phyloP scores from a whole-genome alignment of 805 yeast species.

The Barnettozyma californica region DNA sequence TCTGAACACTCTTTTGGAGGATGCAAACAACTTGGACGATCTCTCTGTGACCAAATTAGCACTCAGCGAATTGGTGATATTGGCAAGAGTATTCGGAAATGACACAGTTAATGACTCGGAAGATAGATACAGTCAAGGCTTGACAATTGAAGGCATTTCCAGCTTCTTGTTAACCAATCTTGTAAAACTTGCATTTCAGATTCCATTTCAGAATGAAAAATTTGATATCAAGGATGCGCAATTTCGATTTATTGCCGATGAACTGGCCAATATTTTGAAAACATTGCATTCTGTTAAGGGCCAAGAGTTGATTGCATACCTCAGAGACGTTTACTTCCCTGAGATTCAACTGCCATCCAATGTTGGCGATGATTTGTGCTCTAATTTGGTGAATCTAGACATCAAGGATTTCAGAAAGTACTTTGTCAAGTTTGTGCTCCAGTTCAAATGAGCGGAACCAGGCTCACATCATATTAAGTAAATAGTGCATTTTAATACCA shows the following conservation, averaged over 20 bases:
- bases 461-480: neutral
- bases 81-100: constrained; percentile 58
- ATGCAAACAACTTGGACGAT: constrained; percentile 59
- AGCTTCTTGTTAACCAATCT: constrained; percentile 63
- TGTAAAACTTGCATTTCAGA: constrained; percentile 65
- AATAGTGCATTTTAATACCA: neutral
- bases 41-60: constrained; percentile 64
- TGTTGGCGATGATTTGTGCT: constrained; percentile 55
- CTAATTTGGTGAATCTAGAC: constrained; percentile 49
- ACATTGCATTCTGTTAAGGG: constrained; percentile 49
- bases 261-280: constrained; percentile 64
- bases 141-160: constrained; percentile 63
- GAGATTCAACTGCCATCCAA: constrained; percentile 54
- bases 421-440: constrained; percentile 43
- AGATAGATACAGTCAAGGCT: constrained; percentile 44
- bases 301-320: constrained; percentile 43
- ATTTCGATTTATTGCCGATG: constrained; percentile 66
- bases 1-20: constrained; percentile 57
- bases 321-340: constrained; percentile 46
- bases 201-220: constrained; percentile 66
- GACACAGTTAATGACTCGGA: constrained; percentile 60
- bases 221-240: constrained; percentile 77
- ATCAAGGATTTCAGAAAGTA: constrained; percentile 67
- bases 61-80: constrained; percentile 59
- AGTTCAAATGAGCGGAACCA: constrained; percentile 20